Evolutionary conservation across 2,329 filamentous ascomycete species (phyloP), one percentile per base, ranked within the genome.

Genomic region (Catunica adiposa): DNA sequence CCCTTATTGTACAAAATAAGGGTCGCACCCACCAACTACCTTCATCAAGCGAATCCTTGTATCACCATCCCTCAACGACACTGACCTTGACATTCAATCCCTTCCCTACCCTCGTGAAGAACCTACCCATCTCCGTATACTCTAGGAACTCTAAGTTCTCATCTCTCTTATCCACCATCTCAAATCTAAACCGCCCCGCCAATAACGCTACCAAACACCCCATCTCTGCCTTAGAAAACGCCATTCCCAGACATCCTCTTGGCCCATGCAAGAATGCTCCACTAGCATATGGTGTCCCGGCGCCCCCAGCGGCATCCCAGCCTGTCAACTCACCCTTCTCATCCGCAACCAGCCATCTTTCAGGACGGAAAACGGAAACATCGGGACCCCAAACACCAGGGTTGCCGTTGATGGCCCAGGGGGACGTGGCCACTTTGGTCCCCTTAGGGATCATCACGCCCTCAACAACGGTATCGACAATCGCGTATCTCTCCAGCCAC

Each of bases 211-310:
- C 65, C 60, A 96, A 69, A 64, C 84, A 90, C 7, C 86, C 87
- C 67, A 95, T 86, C 71, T 96, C 90, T 0, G 83, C 80, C 65
- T 80, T 83, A 0, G 89, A 85, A 68, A 95, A 95, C 1, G 74
- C 73, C 66, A 82, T 77, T 0, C 89, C 89, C 62, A 95, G 95
- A 65, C 89, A 95, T 64, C 83, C 85, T 54, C 89, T 73, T 1
- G 89, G 88, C 0, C 89, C 89, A 65, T 94, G 87, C 58, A 95
- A 67, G 68, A 95, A 95, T 0, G 86, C 90, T 68, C 90, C 65
- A 62, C 84, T 82, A 0, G 82, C 78, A 65, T 84, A 94, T 67
- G 90, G 92, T 61, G 76, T 86, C 15, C 74, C 72, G 1, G 86
- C 83, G 7, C 85, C 85, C 5, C 87, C 87, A 14, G 58, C 26